These are phyloP conservation scores for Calocybe indica DNA, from an alignment of 768 basidiomycete species.

Conservation along the genomic window DNA sequence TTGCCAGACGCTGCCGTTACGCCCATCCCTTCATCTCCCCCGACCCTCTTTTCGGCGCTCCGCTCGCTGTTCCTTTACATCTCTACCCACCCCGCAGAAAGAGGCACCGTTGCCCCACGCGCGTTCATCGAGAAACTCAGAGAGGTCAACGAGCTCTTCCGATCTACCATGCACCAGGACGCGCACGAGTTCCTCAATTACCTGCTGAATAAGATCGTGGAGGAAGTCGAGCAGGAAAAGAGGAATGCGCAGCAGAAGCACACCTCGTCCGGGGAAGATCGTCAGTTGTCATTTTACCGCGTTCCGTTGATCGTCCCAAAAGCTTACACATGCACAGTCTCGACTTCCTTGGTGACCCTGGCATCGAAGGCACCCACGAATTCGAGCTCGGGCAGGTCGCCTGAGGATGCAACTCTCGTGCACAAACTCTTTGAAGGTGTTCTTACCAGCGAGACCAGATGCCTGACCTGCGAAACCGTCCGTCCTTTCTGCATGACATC, in stretches of 20 bases:
- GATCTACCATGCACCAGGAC: constrained; percentile 92
- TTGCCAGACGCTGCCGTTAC: constrained; percentile 19
- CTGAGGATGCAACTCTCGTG: constrained; percentile 68
- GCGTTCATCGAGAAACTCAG: constrained; percentile 93
- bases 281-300: constrained; percentile 39
- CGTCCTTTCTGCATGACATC: constrained; percentile 18
- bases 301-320: not conserved
- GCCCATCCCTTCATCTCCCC: constrained; percentile 52
- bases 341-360: constrained; percentile 53
- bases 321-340: constrained; percentile 34
- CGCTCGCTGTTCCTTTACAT: constrained; percentile 88
- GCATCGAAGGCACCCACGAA: constrained; percentile 38
- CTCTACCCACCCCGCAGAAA: constrained; percentile 68
- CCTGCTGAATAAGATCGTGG: constrained; percentile 86
- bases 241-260: constrained; percentile 32
- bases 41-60: constrained; percentile 86
- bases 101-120: constrained; percentile 84
- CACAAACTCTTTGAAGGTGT: constrained; percentile 92
- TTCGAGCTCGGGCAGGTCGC: constrained; percentile 40
- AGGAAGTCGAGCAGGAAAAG: constrained; percentile 80
- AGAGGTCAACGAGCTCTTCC: constrained; percentile 87
- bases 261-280: constrained; percentile 45
- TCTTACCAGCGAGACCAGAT: constrained; percentile 95
- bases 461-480: constrained; percentile 96
- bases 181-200: constrained; percentile 98